These are phyloP conservation scores for Phallus indusiatus DNA, from an alignment of 768 basidiomycete species.

Conservation along the genomic window DNA sequence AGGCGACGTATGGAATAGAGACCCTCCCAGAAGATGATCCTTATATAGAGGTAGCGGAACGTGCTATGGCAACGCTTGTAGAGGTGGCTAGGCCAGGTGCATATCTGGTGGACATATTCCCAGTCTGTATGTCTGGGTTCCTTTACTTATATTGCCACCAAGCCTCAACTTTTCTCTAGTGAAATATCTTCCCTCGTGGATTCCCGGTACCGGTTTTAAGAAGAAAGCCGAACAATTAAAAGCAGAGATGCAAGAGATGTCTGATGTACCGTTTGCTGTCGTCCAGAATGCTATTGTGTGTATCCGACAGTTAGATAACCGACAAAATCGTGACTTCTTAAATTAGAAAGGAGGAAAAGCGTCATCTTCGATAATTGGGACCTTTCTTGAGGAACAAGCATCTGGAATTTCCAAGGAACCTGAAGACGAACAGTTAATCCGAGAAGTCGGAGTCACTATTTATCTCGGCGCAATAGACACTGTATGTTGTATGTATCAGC, in stretches of 20 bases:
- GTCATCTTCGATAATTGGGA: neutral
- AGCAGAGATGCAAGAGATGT: conserved; percentile 20
- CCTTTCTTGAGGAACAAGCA: neutral
- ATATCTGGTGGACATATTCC: conserved; percentile 23
- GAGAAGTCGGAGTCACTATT: neutral
- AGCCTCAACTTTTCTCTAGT: neutral
- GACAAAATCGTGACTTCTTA: neutral
- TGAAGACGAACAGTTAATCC: neutral
- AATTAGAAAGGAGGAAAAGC: neutral
- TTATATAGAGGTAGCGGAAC: conserved; percentile 26
- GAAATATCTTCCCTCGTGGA: conserved; percentile 4
- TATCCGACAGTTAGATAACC: neutral
- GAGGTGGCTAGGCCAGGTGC: conserved; percentile 20
- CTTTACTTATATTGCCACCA: neutral
- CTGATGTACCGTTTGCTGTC: conserved; percentile 29
- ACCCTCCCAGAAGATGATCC: conserved; percentile 26
- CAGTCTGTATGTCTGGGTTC: conserved; percentile 16
- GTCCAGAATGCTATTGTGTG: conserved; percentile 31
- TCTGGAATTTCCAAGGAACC: neutral
- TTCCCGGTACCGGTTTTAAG: conserved; percentile 1
- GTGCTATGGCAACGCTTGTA: conserved; percentile 19
- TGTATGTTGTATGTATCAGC: neutral
- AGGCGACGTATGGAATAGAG: conserved; percentile 31
- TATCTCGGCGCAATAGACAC: neutral
- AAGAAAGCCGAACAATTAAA: neutral